Conservation (phyloP, 805 yeast genomes). For the Jamesozyma gamospora region DNA sequence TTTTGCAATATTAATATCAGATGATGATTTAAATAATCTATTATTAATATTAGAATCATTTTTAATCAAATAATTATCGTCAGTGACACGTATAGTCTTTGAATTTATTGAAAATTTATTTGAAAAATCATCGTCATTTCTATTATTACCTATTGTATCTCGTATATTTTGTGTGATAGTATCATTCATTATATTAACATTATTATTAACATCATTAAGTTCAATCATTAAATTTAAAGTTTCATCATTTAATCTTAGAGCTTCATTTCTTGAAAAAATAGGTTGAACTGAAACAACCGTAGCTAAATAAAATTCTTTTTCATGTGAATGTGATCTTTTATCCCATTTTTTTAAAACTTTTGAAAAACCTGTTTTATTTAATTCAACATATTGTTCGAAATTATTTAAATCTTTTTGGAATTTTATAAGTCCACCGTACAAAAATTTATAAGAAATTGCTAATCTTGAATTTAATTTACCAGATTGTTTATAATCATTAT, state of each 20-base stretch:
- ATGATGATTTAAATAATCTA: background rate
- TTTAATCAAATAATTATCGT: background rate
- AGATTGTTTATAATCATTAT: conserved; percentile 36
- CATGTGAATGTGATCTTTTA: conserved; percentile 87
- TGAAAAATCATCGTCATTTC: background rate
- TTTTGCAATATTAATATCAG: background rate
- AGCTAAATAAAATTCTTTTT: conserved; percentile 81
- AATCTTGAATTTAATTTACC: conserved; percentile 36
- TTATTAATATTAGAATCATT: background rate
- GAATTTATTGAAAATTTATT: background rate
- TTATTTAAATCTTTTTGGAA: conserved; percentile 82
- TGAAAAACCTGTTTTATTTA: conserved; percentile 91
- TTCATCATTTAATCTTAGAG: conserved; percentile 73
- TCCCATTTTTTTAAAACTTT: conserved; percentile 98
- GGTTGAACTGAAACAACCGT: conserved; percentile 96
- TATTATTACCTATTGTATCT: background rate
- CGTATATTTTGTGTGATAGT: background rate
- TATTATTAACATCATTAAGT: conserved; percentile 18
- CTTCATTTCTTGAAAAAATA: conserved; percentile 82
- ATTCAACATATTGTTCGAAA: conserved; percentile 85
- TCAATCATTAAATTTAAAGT: conserved; percentile 24
- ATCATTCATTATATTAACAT: background rate
- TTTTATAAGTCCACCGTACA: conserved; percentile 82
- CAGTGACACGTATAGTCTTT: background rate
- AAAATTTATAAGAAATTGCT: conserved; percentile 58